Percentiles rank a stretch among this genome's conserved stretches.
phyloP scores from a whole-genome alignment of 83 land plant genomes.

The Isoetes engelmannii region DNA sequence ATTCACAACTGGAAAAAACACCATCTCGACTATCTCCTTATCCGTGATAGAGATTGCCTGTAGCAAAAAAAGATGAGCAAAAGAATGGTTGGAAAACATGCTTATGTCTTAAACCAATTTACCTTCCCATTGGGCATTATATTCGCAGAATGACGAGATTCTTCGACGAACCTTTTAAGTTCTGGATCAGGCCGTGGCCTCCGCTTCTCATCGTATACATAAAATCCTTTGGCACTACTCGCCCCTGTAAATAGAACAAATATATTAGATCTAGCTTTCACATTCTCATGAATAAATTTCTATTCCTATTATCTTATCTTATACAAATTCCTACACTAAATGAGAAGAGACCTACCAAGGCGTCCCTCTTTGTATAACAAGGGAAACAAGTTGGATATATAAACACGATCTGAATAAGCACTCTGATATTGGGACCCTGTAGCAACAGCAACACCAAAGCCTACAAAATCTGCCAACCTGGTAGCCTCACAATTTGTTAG shows the following conservation, averaged over 20 bases:
- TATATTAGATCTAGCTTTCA: too few relatives aligned
- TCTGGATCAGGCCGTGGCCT: conserved; percentile 74
- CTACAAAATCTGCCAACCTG: conserved; percentile 70
- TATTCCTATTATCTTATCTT: too few relatives aligned
- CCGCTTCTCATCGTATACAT: conserved; percentile 74
- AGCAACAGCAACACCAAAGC: conserved; percentile 70
- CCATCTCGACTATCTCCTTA: conserved; percentile 39
- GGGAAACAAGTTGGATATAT: conserved; percentile 35
- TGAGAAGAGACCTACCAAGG: conserved; percentile 30
- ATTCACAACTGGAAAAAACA: conserved; percentile 40
- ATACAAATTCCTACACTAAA: too few relatives aligned
- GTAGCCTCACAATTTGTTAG: neutral
- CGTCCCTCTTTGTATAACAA: conserved; percentile 46
- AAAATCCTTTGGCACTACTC: conserved; percentile 75
- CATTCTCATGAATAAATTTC: too few relatives aligned
- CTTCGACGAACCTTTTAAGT: conserved; percentile 50
- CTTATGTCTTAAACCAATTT: neutral
- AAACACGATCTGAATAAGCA: conserved; percentile 54
- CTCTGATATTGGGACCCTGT: conserved; percentile 31
- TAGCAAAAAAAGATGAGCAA: conserved; percentile 1
- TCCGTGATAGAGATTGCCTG: conserved; percentile 24
- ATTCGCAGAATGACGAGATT: conserved; percentile 45
- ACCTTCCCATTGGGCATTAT: conserved; percentile 92
- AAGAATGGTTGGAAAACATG: neutral
- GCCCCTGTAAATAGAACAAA: conserved; percentile 45